Conservation (phyloP, 2,329 filamentous ascomycete genomes). For the Colletotrichum filicis region DNA sequence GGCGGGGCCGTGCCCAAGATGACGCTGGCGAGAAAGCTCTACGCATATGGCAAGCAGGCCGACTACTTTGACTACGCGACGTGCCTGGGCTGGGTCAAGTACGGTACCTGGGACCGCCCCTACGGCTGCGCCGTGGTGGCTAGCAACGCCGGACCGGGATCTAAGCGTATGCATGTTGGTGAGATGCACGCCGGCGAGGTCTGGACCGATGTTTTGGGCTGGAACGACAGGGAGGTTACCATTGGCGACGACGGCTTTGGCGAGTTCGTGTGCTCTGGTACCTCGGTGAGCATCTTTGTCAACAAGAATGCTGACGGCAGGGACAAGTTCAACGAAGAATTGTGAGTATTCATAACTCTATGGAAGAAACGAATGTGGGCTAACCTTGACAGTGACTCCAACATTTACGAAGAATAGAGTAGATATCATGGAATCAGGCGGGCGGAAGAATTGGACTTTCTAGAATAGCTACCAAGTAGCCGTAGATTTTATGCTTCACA, state of each 20-base stretch:
- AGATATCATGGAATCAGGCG: not conserved
- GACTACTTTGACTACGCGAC: conserved; percentile 72
- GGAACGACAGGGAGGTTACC: conserved; percentile 63
- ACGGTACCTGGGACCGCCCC: conserved; percentile 56
- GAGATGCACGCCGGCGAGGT: conserved; percentile 66
- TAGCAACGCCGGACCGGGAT: conserved; percentile 60
- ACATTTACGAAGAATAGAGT: conserved; percentile 41
- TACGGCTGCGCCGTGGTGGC: conserved; percentile 67
- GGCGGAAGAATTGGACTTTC: not conserved
- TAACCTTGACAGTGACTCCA: conserved; percentile 39
- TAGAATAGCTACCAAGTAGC: not conserved
- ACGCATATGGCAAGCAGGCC: conserved; percentile 72
- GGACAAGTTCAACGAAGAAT: conserved; percentile 52
- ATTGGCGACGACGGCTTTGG: conserved; percentile 72
- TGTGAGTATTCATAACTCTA: conserved; percentile 46
- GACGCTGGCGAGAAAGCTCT: conserved; percentile 71
- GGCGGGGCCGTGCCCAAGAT: conserved; percentile 67
- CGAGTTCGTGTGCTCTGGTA: conserved; percentile 63
- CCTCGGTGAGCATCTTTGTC: conserved; percentile 70
- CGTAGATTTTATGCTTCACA: not conserved
- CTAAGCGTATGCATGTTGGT: conserved; percentile 73
- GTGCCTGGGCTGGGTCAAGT: conserved; percentile 70
- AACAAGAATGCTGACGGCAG: conserved; percentile 63
- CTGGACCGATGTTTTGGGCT: conserved; percentile 73
- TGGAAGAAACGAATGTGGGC: not conserved